Evolutionary conservation across 345 rosid species (phyloP).

Genomic region (Jatropha curcas): DNA sequence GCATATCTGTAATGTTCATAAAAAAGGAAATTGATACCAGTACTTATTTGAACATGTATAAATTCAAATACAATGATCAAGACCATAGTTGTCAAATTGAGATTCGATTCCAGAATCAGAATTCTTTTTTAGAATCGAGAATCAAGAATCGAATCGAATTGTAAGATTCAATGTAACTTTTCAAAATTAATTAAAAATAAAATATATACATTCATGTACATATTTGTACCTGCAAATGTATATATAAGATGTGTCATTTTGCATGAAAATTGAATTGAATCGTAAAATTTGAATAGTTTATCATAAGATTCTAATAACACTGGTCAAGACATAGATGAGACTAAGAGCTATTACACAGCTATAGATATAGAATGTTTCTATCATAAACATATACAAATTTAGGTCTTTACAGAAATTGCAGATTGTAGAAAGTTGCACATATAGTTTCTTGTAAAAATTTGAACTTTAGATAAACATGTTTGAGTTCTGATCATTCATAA

Average conservation of each 20-base stretch:
- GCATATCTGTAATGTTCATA: constrained; percentile 32
- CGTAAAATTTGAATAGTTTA: too few species aligned
- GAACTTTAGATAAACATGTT: background rate
- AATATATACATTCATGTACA: too few species aligned
- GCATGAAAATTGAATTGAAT: too few species aligned
- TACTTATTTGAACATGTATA: background rate
- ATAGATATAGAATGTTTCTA: background rate
- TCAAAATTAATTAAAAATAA: too few species aligned
- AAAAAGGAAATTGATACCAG: constrained; percentile 19
- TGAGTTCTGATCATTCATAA: background rate
- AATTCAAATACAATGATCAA: background rate
- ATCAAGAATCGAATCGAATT: too few species aligned
- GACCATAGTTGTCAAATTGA: too few species aligned
- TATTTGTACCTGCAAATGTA: too few species aligned
- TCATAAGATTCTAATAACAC: too few species aligned
- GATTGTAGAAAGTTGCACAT: background rate
- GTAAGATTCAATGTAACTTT: too few species aligned
- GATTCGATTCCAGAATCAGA: too few species aligned
- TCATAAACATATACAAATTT: background rate
- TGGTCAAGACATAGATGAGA: constrained; percentile 4
- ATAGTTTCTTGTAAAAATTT: background rate
- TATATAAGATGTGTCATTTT: too few species aligned
- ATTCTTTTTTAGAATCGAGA: too few species aligned
- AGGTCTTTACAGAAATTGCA: background rate
- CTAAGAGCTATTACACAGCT: background rate